A percentile compares a stretch with the other conserved stretches of the same genome.
Conservation (phyloP, 1,284 basidiomycete species). For the Thecaphora thlaspeos region DNA sequence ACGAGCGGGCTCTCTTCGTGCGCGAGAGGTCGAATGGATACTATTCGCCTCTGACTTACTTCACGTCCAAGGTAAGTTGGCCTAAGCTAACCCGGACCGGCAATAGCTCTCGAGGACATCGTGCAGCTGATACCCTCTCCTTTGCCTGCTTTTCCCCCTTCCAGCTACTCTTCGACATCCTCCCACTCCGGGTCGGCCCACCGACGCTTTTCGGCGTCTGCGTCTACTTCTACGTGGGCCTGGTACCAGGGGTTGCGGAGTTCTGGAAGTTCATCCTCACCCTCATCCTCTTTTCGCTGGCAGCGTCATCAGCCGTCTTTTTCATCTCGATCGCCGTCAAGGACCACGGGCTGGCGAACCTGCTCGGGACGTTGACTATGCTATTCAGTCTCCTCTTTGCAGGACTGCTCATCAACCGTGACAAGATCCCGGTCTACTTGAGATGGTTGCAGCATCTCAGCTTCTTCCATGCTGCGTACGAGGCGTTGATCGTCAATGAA, state of each 20-base stretch:
- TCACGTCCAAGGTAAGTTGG: constrained; percentile 75
- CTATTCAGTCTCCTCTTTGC: constrained; percentile 90
- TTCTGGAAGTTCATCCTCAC: constrained; percentile 96
- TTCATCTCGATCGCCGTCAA: constrained; percentile 83
- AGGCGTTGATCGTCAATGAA: constrained; percentile 92
- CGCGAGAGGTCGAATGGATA: constrained; percentile 96
- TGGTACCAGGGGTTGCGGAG: constrained; percentile 79
- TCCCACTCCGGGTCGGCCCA: constrained; percentile 88
- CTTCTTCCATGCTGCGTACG: constrained; percentile 99
- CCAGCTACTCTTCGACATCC: constrained; percentile 87
- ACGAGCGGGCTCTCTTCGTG: constrained; percentile 92
- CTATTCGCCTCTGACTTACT: constrained; percentile 92
- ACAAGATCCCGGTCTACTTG: constrained; percentile 71
- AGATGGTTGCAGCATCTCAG: constrained; percentile 85
- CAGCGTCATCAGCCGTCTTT: constrained; percentile 85
- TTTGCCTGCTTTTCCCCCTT: too few relatives aligned
- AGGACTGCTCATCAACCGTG: constrained; percentile 88
- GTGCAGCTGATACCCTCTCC: neutral
- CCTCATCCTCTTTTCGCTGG: constrained; percentile 84
- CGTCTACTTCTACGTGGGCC: constrained; percentile 86
- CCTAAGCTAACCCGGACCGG: too few relatives aligned
- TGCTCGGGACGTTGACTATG: constrained; percentile 93
- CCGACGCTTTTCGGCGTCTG: constrained; percentile 92
- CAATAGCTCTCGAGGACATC: too few relatives aligned
- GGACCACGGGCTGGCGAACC: constrained; percentile 81